These are phyloP conservation scores for Gossypium arboreum DNA, from an alignment of 345 rosid genomes.

Conservation along the genomic window DNA sequence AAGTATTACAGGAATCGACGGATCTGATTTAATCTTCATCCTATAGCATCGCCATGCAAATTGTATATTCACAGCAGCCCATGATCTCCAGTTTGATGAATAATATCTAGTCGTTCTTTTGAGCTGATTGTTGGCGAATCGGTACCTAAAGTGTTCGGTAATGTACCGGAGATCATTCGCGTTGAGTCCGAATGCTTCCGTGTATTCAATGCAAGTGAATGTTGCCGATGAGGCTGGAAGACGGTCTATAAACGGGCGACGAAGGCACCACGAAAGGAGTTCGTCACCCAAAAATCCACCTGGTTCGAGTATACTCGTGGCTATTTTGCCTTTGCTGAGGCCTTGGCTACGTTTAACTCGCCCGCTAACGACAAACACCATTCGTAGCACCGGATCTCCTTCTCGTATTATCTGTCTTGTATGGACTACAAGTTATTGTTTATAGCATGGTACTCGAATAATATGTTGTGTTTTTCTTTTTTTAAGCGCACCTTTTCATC, in stretches of 20 bases:
- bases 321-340: conserved; percentile 70
- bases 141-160: conserved; percentile 83
- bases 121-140: conserved; percentile 64
- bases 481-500: conserved; percentile 67
- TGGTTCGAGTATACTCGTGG: conserved; percentile 61
- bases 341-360: conserved; percentile 53
- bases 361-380: conserved; percentile 68
- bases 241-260: conserved; percentile 79
- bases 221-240: conserved; percentile 90
- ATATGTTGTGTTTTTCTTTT: not conserved
- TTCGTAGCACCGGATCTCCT: conserved; percentile 86
- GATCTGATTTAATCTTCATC: conserved; percentile 16
- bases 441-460: not conserved
- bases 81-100: conserved; percentile 88
- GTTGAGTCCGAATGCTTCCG: conserved; percentile 65
- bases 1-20: not conserved
- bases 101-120: conserved; percentile 80
- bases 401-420: conserved; percentile 70
- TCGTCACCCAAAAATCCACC: conserved; percentile 91
- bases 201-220: conserved; percentile 51
- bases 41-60: conserved; percentile 67
- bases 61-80: conserved; percentile 91
- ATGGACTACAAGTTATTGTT: not conserved
- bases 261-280: conserved; percentile 90
- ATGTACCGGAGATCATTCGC: conserved; percentile 63